Evolutionary conservation across 2,329 filamentous ascomycete genomes (phyloP), one percentile per base, ranked within the genome.

Genomic region (Penicillium sp.): DNA sequence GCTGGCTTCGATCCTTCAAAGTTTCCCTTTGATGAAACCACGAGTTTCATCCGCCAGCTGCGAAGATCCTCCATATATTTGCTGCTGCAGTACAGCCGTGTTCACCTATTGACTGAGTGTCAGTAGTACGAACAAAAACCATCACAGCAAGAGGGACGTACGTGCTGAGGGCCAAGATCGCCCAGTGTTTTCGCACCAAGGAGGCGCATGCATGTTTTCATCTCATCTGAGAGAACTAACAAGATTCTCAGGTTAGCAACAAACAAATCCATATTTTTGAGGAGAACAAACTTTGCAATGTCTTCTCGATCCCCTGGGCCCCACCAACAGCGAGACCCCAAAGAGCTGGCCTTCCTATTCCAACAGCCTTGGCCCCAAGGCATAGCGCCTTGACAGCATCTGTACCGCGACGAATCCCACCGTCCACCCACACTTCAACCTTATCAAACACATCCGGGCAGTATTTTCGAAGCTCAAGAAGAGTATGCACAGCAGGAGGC

Each of bases 401-500:
- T 23, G 39, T 42, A 15, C 39, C 39, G 3, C 39, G 39, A 42
- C 39, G 39, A 42, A 42, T 42, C 0, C 39, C 39, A 15, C 39
- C 39, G 4, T 42, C 39, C 6, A 42, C 39, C 39, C 39, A 42
- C 3, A 42, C 21, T 23, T 42, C 39, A 5, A 42, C 39, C 21
- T 23, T 42, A 9, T 42, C 3, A 65, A 90, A 81, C 49, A 91
- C 84, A 71, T 89, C 81, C 0, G 87, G 87, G 68, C 87, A 90
- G 76, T 89, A 89, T 73, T 88, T 89, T 68, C 87, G 81, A 59
- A 90, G 89, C 73, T 91, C 90, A 56, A 93, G 77, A 66, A 92
- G 74, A 17, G 88, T 89, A 70, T 90, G 86, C 1, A 91, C 79
- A 1, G 88, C 85, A 2, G 90, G 89, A 47, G 89, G 89, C 1